phyloP scores from a whole-genome alignment of 1,139 yeast species.

The Lodderomyces orthopsilosis region DNA sequence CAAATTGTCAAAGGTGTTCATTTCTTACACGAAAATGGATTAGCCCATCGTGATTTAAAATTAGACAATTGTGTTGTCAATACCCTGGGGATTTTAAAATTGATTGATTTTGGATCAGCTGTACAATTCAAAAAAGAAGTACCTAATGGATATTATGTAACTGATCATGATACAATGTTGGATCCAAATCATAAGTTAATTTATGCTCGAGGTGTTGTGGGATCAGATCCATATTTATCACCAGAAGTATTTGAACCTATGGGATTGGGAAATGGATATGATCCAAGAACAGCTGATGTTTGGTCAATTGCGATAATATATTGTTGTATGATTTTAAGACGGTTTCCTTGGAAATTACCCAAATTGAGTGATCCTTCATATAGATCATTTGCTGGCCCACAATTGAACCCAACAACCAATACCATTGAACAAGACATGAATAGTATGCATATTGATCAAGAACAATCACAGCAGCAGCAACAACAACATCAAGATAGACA shows the following conservation, averaged over 20 bases:
- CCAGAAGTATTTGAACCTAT: constrained; percentile 63
- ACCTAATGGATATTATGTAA: constrained; percentile 26
- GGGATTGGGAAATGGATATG: constrained; percentile 47
- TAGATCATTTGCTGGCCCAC: constrained; percentile 29
- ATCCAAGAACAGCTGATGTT: constrained; percentile 69
- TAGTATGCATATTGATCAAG: constrained; percentile 4
- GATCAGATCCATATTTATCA: constrained; percentile 78
- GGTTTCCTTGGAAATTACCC: constrained; percentile 83
- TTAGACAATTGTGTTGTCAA: constrained; percentile 76
- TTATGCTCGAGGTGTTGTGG: constrained; percentile 66
- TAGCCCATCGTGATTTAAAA: constrained; percentile 76
- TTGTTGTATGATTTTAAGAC: constrained; percentile 67
- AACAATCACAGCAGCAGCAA: constrained; percentile 2
- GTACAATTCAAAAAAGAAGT: constrained; percentile 52
- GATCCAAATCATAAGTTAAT: constrained; percentile 26
- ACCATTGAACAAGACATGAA: constrained; percentile 8
- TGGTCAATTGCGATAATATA: constrained; percentile 79
- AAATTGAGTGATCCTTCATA: constrained; percentile 54
- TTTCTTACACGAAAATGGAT: constrained; percentile 62
- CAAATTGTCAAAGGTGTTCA: constrained; percentile 62
- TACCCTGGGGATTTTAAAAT: constrained; percentile 56
- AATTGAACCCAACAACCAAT: constrained; percentile 6
- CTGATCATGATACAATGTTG: constrained; percentile 19
- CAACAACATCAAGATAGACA: constrained; percentile 6
- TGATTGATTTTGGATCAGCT: constrained; percentile 79